Conservation (phyloP, 768 basidiomycete species). For the Phylloporus sp. region DNA sequence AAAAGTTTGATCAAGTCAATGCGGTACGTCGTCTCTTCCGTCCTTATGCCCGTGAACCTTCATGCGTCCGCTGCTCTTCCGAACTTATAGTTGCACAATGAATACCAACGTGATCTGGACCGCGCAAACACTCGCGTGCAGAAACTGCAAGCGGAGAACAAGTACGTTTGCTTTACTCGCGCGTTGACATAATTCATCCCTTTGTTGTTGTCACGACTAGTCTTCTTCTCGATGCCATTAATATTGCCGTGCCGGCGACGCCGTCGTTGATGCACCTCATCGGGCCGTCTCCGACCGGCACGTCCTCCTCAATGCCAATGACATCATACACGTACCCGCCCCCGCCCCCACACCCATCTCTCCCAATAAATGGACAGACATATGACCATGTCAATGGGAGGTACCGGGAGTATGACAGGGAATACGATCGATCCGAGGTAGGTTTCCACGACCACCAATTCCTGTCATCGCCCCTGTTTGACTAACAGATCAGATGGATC, state of each 20-base stretch:
- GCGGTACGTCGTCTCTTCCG: slow-evolving; percentile 17
- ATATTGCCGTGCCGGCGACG: slow-evolving; percentile 29
- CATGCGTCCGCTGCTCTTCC: not conserved
- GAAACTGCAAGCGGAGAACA: slow-evolving; percentile 31
- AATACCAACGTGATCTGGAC: slow-evolving; percentile 25
- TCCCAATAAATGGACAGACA: slow-evolving; percentile 24
- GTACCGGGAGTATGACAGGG: slow-evolving; percentile 24
- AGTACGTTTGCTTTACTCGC: slow-evolving; percentile 17
- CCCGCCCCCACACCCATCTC: slow-evolving; percentile 3
- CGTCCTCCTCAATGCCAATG: slow-evolving; percentile 15
- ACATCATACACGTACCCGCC: slow-evolving; percentile 16
- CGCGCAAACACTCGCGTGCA: slow-evolving; percentile 26
- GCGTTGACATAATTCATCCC: not conserved
- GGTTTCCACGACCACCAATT: not conserved
- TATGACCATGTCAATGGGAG: slow-evolving; percentile 26
- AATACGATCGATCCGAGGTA: slow-evolving; percentile 22
- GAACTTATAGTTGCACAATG: slow-evolving; percentile 17
- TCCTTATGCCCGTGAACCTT: not conserved
- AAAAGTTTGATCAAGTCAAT: slow-evolving; percentile 33
- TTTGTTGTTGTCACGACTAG: slow-evolving; percentile 6
- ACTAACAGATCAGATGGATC: slow-evolving; percentile 5
- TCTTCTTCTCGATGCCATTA: slow-evolving; percentile 33
- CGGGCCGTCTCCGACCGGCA: slow-evolving; percentile 24
- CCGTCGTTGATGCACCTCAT: slow-evolving; percentile 32
- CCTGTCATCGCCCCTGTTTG: not conserved